Evolutionary conservation across 2,329 filamentous ascomycete species (phyloP), one percentile per base, ranked within the genome.

Genomic region (Aspergillus transmontanensis): DNA sequence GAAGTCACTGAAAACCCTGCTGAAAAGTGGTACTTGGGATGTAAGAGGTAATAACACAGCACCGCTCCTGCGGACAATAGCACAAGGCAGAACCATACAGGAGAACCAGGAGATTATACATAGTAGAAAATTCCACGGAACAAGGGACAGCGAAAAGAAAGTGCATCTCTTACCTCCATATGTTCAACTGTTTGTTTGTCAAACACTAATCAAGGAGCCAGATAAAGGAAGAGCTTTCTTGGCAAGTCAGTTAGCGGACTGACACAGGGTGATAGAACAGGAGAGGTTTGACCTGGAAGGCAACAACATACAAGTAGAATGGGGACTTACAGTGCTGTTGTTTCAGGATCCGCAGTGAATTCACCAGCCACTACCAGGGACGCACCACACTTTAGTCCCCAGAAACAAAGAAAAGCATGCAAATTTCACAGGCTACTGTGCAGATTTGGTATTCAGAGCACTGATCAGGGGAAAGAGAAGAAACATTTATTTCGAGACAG

Each of bases 401-500:
- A 10, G 26, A 3, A 26, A 32, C 28, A 51, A 51, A 32, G 9
- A 51, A 51, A n/a, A n/a, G 28, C 26, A 51, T 21, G 30, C 48
- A 32, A 50, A 10, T 30, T 19, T 10, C 46, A 19, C 46, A 28
- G 26, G 14, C 46, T 50, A 28, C 23, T 50, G 46, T 50, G 46
- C 26, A 50, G 21, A n/a, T 48, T 30, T 14, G 46, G 10, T n/a
- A 36, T 36, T 12, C 50, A 36, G 30, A 45, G 43, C 12, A 30
- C 28, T 21, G 48, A 51, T 58, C 34, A 46, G 36, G 45, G 26
- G 28, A 36, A 36, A 32, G 14, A 41, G n/a, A 28, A n/a, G 46
- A 39, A 55, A 61, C 41, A 50, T 63, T 58, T 61, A 64, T 58
- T 50, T 58, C 60, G 55, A 56, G 57, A 45, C 36, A 41, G 58